Base-by-base conservation (phyloP, 1,284 basidiomycete genomes). In the Chalciporus piperatoides region DNA sequence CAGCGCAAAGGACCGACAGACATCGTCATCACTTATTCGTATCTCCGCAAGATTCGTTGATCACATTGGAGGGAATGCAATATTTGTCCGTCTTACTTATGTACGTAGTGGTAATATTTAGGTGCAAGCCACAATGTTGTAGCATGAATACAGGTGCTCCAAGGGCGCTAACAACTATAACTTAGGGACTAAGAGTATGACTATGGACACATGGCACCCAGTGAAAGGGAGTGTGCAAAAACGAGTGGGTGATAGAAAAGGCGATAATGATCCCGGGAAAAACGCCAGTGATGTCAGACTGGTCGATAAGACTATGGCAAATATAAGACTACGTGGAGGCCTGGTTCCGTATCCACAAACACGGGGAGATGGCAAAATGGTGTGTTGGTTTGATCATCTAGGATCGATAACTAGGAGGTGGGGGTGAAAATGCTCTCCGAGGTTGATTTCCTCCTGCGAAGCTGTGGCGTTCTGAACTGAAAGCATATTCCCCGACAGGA, bases 391-490 rank as follows among this genome's bases (percentile, higher is more conserved):
- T 44, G 33, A 25, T 37, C 9, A 7, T 11, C 19, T 44, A 65
- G 35, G 6, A 15, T 15, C 39, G 46, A 35, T 67, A 64, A 25
- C 49, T 51, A 36, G 62, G 62, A 6, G 60, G 64, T 10, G 63
- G 57, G n/a, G 57, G 57, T 15, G 62, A 63, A 7, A 44, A 35
- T 2, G 21, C 15, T 33, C 17, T 46, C 21, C 36, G n/a, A n/a
- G 51, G 17, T 8, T 27, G 44, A 35, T 27, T 44, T 27, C 23
- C 32, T 30, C 44, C 56, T 32, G 52, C 44, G 44, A 58, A 68
- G 30, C 63, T 60, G 44, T 65, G 55, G 12, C 52, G 60, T 11
- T 63, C 57, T 4, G 59, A 36, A 27, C 40, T 33, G 49, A 64
- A 67, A 21, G 58, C 46, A 19, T 68, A 68, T 7, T 50, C 53